A percentile compares a stretch with the other conserved stretches of the same genome.
These are phyloP conservation scores for Bruguiera hainesii DNA, from an alignment of 441 rosid genomes.

Conservation along the genomic window DNA sequence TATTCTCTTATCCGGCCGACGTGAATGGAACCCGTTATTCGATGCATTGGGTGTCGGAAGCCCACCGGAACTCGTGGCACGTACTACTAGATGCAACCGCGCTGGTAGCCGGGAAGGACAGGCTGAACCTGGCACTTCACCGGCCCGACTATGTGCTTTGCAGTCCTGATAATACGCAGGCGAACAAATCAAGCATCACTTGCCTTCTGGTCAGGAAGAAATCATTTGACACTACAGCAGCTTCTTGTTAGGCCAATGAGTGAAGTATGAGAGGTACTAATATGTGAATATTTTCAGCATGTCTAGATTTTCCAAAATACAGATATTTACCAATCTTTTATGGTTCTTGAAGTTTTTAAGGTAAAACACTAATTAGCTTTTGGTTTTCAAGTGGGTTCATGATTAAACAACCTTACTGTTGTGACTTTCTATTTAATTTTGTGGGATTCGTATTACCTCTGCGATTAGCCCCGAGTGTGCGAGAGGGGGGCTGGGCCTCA, in stretches of 20 bases:
- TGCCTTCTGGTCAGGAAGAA: conserved; percentile 62
- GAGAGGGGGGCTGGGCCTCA: too few species aligned
- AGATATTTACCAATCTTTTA: conserved; percentile 1
- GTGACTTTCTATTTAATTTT: background rate
- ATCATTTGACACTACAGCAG: conserved; percentile 47
- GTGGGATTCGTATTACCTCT: too few species aligned
- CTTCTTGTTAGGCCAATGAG: conserved; percentile 28
- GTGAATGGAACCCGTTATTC: conserved; percentile 55
- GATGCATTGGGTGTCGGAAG: conserved; percentile 79
- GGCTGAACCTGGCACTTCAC: conserved; percentile 56
- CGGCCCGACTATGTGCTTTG: conserved; percentile 59
- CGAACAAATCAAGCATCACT: conserved; percentile 46
- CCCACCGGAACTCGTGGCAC: conserved; percentile 72
- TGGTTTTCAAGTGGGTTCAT: background rate
- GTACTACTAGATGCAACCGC: conserved; percentile 62
- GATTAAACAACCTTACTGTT: background rate
- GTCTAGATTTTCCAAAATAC: background rate
- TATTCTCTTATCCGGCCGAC: conserved; percentile 63
- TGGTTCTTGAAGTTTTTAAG: background rate
- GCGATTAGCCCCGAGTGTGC: too few species aligned
- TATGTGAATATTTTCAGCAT: conserved; percentile 17
- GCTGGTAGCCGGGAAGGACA: conserved; percentile 45
- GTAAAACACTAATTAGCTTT: background rate
- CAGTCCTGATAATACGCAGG: conserved; percentile 42
- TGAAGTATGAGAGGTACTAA: conserved; percentile 6